Evolutionary conservation across 768 basidiomycete genomes (phyloP).

Genomic region (Podaxis sp.): DNA sequence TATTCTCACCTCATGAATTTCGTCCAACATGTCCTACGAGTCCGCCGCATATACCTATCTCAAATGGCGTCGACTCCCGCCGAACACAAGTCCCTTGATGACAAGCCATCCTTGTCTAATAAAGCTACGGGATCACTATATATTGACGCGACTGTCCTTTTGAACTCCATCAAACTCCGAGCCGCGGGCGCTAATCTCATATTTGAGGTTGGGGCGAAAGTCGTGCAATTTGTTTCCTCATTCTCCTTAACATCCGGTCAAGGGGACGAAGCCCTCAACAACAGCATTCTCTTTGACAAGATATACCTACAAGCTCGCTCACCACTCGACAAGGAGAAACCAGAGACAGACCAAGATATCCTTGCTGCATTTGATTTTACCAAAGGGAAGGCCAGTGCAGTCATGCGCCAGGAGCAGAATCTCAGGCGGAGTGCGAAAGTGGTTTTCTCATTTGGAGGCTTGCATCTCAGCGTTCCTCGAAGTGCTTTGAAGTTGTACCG

Average conservation of each 20-base stretch:
- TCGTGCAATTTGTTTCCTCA: constrained; percentile 32
- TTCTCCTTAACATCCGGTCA: constrained; percentile 25
- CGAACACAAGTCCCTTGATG: neutral
- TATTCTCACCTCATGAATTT: constrained; percentile 61
- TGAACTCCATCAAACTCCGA: constrained; percentile 46
- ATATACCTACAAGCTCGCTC: constrained; percentile 59
- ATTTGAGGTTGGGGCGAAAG: constrained; percentile 51
- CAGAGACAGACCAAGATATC: constrained; percentile 38
- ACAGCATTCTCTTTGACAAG: constrained; percentile 44
- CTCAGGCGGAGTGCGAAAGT: constrained; percentile 36
- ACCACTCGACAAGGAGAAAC: constrained; percentile 30
- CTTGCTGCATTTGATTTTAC: constrained; percentile 56
- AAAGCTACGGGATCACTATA: constrained; percentile 15
- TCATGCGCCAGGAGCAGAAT: constrained; percentile 42
- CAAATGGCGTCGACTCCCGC: neutral
- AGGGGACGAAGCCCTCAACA: constrained; percentile 39
- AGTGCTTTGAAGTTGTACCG: constrained; percentile 76
- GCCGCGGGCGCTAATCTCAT: constrained; percentile 69
- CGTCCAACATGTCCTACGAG: constrained; percentile 49
- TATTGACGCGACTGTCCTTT: constrained; percentile 34
- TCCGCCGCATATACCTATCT: constrained; percentile 33
- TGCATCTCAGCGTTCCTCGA: constrained; percentile 65
- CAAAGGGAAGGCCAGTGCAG: constrained; percentile 39
- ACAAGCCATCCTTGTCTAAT: constrained; percentile 6
- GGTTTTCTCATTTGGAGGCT: constrained; percentile 37